A percentile compares a stretch with the other conserved stretches of the same genome.
Evolutionary conservation across 2,329 filamentous ascomycete species (phyloP).

Genomic region (Neophaeococcomyces mojaviensis): DNA sequence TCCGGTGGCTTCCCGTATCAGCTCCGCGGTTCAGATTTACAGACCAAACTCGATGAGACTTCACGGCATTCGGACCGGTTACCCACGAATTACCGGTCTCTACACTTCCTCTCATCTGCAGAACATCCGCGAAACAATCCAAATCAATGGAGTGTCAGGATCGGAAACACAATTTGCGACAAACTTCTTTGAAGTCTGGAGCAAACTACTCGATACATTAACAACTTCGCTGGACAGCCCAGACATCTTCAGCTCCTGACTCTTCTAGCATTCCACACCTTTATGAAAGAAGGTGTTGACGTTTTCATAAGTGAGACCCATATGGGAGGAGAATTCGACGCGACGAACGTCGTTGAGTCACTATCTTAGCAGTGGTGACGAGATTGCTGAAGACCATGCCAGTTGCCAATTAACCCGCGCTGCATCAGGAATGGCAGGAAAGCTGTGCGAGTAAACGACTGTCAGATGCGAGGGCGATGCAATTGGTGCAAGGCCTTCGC

Average conservation of each 20-base stretch:
- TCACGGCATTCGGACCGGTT: slow-evolving; percentile 24
- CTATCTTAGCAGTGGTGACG: no score
- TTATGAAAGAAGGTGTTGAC: slow-evolving; percentile 56
- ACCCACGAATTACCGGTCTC: slow-evolving; percentile 23
- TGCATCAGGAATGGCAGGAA: no score
- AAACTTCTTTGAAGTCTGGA: slow-evolving; percentile 30
- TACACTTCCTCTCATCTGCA: slow-evolving; percentile 27
- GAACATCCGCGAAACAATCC: slow-evolving; percentile 31
- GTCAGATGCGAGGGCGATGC: no score
- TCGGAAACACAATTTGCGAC: slow-evolving; percentile 21
- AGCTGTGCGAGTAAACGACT: no score
- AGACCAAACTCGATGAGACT: no score
- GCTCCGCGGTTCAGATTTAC: no score
- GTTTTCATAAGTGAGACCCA: slow-evolving; percentile 60
- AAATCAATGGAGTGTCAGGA: slow-evolving; percentile 28
- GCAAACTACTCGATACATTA: slow-evolving; percentile 27
- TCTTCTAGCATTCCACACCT: slow-evolving; percentile 58
- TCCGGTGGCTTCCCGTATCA: no score
- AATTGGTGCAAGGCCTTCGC: no score
- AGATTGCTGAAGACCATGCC: no score
- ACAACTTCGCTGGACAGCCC: slow-evolving; percentile 26
- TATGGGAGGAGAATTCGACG: slow-evolving; percentile 61
- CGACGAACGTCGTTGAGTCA: slow-evolving; percentile 62
- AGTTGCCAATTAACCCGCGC: no score
- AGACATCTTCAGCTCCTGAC: slow-evolving; percentile 51